Percentiles rank a stretch among this genome's conserved stretches.
Conservation (phyloP, 768 basidiomycete genomes). For the Leccinum sublutescens region DNA sequence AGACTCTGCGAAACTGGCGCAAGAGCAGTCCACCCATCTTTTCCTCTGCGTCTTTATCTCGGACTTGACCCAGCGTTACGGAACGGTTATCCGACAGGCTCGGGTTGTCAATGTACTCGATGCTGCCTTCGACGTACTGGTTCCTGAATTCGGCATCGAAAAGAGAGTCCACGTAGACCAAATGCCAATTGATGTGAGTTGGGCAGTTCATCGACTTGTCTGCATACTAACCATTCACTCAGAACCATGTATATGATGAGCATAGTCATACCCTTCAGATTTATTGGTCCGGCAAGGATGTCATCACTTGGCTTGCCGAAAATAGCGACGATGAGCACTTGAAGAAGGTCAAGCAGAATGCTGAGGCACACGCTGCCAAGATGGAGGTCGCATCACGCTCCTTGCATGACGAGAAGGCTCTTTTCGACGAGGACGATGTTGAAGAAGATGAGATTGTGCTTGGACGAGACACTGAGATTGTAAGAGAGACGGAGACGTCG, state of each 20-base stretch:
- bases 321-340: slow-evolving; percentile 96
- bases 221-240: slow-evolving; percentile 16
- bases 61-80: slow-evolving; percentile 91
- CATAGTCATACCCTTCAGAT: slow-evolving; percentile 89
- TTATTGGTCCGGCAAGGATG: slow-evolving; percentile 94
- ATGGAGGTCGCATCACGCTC: slow-evolving; percentile 89
- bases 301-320: slow-evolving; percentile 92
- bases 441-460: slow-evolving; percentile 81
- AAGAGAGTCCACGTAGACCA: slow-evolving; percentile 98
- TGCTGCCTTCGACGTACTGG: slow-evolving; percentile 93
- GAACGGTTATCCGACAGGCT: slow-evolving; percentile 94
- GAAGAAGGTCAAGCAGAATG: slow-evolving; percentile 90
- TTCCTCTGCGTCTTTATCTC: slow-evolving; percentile 94
- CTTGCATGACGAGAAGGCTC: slow-evolving; percentile 80
- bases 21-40: slow-evolving; percentile 94
- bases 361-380: slow-evolving; percentile 86
- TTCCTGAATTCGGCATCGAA: slow-evolving; percentile 98
- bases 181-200: slow-evolving; percentile 92
- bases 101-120: slow-evolving; percentile 95
- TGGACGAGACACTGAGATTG: slow-evolving; percentile 48
- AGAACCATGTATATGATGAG: slow-evolving; percentile 97
- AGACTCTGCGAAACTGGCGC: slow-evolving; percentile 87
- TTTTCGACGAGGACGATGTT: slow-evolving; percentile 86
- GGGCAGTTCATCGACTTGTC: background rate
- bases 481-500: slow-evolving; percentile 56